Evolutionary conservation across 257 asterid species (phyloP).

Genomic region (Scutellaria minor): DNA sequence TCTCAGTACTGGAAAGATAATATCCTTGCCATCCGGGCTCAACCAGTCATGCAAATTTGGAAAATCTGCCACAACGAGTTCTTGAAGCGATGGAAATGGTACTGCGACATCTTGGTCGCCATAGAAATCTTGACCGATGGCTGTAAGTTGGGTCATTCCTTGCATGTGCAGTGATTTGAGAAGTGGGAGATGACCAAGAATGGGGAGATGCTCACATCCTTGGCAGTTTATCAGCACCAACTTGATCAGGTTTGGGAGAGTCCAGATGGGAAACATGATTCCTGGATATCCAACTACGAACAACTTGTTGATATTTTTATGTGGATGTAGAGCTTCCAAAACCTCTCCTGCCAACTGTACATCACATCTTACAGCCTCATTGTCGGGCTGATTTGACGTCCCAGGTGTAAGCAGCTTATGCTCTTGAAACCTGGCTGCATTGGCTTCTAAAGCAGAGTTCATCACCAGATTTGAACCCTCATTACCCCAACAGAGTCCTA

Average conservation of each 20-base stretch:
- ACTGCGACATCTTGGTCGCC: conserved; percentile 12
- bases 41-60: conserved; percentile 34
- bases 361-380: not conserved
- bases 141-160: conserved; percentile 28
- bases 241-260: conserved; percentile 37
- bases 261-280: conserved; percentile 28
- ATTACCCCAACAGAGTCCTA: conserved; percentile 39
- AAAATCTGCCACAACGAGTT: conserved; percentile 31
- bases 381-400: conserved; percentile 17
- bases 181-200: conserved; percentile 44
- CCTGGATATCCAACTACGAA: conserved; percentile 38
- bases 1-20: conserved; percentile 28
- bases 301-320: conserved; percentile 31
- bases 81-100: conserved; percentile 39
- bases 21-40: conserved; percentile 1
- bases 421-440: conserved; percentile 22
- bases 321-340: conserved; percentile 35
- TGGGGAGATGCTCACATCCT: conserved; percentile 34
- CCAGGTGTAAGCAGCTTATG: conserved; percentile 12
- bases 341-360: conserved; percentile 19
- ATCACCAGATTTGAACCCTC: conserved; percentile 14
- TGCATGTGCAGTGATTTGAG: conserved; percentile 29
- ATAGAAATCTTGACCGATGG: conserved; percentile 32
- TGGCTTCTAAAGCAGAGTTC: conserved; percentile 20
- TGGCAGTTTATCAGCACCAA: conserved; percentile 39